phyloP scores from a whole-genome alignment of 1,139 yeast genomes.

The Saccharomyces hybrid region DNA sequence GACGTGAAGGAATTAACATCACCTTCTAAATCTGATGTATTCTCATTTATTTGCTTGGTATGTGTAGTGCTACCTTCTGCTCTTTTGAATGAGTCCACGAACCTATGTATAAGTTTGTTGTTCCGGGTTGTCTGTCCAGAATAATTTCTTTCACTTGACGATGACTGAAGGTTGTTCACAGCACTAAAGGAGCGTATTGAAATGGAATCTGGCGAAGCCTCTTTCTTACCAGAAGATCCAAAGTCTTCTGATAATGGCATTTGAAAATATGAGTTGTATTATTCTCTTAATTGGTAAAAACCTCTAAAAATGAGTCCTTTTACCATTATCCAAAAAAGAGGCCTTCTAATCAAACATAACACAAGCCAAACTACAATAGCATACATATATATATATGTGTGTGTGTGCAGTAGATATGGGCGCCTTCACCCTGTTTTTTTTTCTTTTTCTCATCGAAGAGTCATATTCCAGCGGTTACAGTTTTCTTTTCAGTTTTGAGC shows the following conservation, averaged over 20 bases:
- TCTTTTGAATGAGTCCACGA: conserved; percentile 13
- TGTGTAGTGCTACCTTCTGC: conserved; percentile 3
- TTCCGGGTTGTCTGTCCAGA: background rate
- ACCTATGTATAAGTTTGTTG: conserved; percentile 3
- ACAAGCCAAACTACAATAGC: no score
- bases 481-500: no score
- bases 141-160: background rate
- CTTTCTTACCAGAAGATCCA: background rate
- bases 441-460: background rate
- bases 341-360: no score
- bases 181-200: background rate
- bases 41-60: background rate
- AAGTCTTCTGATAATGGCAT: background rate
- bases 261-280: background rate
- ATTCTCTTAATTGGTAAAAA: no score
- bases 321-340: background rate
- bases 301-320: no score
- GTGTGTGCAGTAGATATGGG: background rate
- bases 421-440: background rate
- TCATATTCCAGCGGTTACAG: background rate
- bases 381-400: background rate
- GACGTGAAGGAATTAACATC: conserved; percentile 8
- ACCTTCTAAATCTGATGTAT: conserved; percentile 7
- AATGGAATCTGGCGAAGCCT: background rate
- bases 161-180: background rate